Conservation (phyloP, 2,329 filamentous ascomycete species). For the Fusarium sarcochroum region DNA sequence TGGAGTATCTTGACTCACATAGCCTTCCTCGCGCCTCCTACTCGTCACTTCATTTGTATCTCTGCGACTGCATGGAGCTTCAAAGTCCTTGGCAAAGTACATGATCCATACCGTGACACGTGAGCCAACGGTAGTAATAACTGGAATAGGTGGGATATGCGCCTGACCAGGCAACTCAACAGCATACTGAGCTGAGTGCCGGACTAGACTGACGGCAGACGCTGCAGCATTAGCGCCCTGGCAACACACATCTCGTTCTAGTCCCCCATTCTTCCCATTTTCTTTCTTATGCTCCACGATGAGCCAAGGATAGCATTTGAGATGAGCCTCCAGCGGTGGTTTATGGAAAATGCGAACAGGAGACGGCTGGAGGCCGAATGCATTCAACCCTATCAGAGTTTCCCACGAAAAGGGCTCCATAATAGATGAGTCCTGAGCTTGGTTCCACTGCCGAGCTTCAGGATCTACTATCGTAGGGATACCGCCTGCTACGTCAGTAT, state of each 20-base stretch:
- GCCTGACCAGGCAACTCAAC: conserved; percentile 1
- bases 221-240: conserved; percentile 35
- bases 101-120: conserved; percentile 36
- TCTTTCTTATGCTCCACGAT: conserved; percentile 40
- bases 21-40: conserved; percentile 10
- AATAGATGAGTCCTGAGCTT: neutral
- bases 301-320: conserved; percentile 42
- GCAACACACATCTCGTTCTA: conserved; percentile 4
- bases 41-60: neutral
- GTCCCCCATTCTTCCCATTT: neutral
- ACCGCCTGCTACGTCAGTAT: neutral
- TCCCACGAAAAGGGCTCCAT: conserved; percentile 34
- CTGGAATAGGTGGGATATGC: conserved; percentile 35
- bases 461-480: conserved; percentile 7
- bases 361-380: conserved; percentile 11
- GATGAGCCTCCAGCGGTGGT: neutral
- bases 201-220: conserved; percentile 30
- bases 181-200: conserved; percentile 21
- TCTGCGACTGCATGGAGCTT: conserved; percentile 2
- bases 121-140: conserved; percentile 31
- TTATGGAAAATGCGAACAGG: conserved; percentile 16
- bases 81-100: conserved; percentile 24
- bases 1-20: conserved; percentile 5
- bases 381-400: conserved; percentile 1
- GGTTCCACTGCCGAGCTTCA: conserved; percentile 14